Evolutionary conservation across 1,139 yeast genomes (phyloP).

Genomic region (Diutina sp.): DNA sequence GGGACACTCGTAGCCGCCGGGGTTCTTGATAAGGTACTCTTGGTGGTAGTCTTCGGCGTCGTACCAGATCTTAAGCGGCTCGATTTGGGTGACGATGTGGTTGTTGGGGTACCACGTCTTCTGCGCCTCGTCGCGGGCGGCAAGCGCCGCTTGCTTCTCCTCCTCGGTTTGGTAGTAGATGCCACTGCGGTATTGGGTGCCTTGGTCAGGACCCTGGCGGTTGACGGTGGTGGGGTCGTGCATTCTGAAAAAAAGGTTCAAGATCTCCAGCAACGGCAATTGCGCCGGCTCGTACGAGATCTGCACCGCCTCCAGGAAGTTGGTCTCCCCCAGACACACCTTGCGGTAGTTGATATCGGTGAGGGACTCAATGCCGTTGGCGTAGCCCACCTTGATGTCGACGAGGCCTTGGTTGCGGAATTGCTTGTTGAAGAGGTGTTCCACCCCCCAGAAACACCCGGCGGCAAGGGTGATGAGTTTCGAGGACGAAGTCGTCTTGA

Average conservation of each 20-base stretch:
- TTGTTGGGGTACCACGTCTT: slow-evolving; percentile 30
- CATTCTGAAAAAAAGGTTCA: slow-evolving; percentile 79
- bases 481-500: slow-evolving; percentile 24
- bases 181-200: slow-evolving; percentile 78
- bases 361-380: slow-evolving; percentile 50
- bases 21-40: slow-evolving; percentile 62
- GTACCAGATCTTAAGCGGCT: slow-evolving; percentile 57
- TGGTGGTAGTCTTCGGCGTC: slow-evolving; percentile 96
- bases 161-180: slow-evolving; percentile 49
- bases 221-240: slow-evolving; percentile 66
- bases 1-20: slow-evolving; percentile 81
- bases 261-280: slow-evolving; percentile 45
- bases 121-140: slow-evolving; percentile 20
- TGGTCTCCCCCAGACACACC: slow-evolving; percentile 66
- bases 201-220: slow-evolving; percentile 72
- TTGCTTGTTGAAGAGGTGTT: slow-evolving; percentile 64
- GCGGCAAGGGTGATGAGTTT: slow-evolving; percentile 56
- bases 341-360: slow-evolving; percentile 54
- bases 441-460: slow-evolving; percentile 96
- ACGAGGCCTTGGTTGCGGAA: slow-evolving; percentile 49
- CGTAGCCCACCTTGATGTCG: slow-evolving; percentile 79
- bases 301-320: slow-evolving; percentile 71
- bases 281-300: slow-evolving; percentile 64
- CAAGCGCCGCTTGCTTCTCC: slow-evolving; percentile 16
- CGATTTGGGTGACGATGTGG: slow-evolving; percentile 48